Evolutionary conservation across 2,329 filamentous ascomycete genomes (phyloP).

Genomic region (Sclerotinia nivalis): DNA sequence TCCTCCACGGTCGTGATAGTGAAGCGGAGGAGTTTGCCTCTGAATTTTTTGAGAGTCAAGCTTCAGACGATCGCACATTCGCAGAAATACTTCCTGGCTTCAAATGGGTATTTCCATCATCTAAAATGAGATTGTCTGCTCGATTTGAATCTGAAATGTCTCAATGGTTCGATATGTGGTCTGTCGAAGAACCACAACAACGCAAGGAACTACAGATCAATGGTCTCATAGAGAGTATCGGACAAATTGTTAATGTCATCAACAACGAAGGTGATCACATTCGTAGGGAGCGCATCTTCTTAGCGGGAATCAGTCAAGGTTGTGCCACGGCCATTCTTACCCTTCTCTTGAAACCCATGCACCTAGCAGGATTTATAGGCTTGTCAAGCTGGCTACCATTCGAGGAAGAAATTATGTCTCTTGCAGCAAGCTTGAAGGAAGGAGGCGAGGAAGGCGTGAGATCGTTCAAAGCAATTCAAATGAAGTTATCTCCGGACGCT

Average conservation of each 20-base stretch:
- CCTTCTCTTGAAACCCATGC: slow-evolving; percentile 40
- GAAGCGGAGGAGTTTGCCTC: neutral
- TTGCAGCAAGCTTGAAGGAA: neutral
- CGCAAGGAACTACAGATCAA: slow-evolving; percentile 47
- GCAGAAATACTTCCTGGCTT: neutral
- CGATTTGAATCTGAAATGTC: slow-evolving; percentile 29
- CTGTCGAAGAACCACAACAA: slow-evolving; percentile 46
- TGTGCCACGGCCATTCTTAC: slow-evolving; percentile 46
- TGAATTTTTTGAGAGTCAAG: neutral
- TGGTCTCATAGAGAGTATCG: slow-evolving; percentile 41
- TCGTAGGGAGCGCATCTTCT: neutral
- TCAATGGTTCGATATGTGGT: slow-evolving; percentile 57
- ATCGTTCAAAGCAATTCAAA: neutral
- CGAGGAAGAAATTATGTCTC: slow-evolving; percentile 49
- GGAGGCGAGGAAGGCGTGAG: too few species aligned
- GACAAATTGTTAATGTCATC: neutral
- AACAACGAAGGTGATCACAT: neutral
- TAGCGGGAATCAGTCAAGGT: slow-evolving; percentile 34
- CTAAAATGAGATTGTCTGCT: slow-evolving; percentile 6
- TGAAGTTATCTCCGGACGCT: neutral
- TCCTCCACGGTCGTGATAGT: slow-evolving; percentile 48
- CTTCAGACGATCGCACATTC: slow-evolving; percentile 38
- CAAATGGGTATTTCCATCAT: neutral
- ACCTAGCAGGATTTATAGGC: slow-evolving; percentile 44
- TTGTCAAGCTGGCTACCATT: slow-evolving; percentile 44